phyloP scores from a whole-genome alignment of 192 early-diverging fungal genomes.

The Coemansia sp. region DNA sequence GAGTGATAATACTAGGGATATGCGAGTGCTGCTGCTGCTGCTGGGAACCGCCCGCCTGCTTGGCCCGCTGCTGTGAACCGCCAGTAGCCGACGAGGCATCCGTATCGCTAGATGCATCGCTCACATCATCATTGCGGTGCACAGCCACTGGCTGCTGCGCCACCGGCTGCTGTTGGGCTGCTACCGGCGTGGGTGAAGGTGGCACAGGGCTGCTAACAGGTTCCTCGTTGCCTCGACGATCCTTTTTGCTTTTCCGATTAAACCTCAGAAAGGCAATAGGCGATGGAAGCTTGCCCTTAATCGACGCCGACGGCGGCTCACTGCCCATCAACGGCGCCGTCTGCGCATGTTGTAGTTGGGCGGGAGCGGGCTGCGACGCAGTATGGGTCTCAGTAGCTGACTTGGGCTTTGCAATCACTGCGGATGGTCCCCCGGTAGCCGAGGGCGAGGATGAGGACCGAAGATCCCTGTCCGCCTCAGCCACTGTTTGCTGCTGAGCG shows the following conservation, averaged over 20 bases:
- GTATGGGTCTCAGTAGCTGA: background rate
- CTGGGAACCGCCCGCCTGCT: constrained; percentile 17
- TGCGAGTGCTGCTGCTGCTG: constrained; percentile 9
- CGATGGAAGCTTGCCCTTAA: constrained; percentile 45
- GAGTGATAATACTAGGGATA: constrained; percentile 57
- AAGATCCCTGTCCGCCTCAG: background rate
- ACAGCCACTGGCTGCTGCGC: background rate
- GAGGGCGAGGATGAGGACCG: background rate
- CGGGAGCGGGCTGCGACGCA: background rate
- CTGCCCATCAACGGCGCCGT: background rate
- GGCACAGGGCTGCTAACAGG: background rate
- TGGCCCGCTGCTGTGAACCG: background rate
- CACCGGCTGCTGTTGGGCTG: background rate
- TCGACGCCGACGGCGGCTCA: constrained; percentile 8
- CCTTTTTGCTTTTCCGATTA: constrained; percentile 49
- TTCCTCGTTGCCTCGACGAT: constrained; percentile 13
- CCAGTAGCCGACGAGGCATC: constrained; percentile 1
- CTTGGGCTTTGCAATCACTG: background rate
- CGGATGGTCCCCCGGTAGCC: background rate
- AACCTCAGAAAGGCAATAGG: constrained; percentile 45
- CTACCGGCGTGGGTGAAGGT: constrained; percentile 11
- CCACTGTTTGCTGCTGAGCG: background rate
- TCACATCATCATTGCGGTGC: background rate
- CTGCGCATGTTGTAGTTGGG: background rate
- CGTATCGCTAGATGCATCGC: constrained; percentile 22